Evolutionary conservation across 805 yeast genomes (phyloP).

Genomic region (Cyberlindnera veronae): DNA sequence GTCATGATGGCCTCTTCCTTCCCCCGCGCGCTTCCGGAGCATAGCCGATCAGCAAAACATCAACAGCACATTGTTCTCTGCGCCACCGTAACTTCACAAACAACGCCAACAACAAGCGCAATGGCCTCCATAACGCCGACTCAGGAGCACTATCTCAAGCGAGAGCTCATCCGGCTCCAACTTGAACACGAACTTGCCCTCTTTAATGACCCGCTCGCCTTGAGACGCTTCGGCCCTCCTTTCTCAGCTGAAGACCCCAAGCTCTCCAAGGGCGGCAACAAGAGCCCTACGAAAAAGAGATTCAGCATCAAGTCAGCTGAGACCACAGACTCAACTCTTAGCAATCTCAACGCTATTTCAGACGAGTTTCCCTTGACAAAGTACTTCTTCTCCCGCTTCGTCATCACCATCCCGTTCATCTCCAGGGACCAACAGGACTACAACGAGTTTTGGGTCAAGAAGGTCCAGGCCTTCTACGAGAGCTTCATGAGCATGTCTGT

Average conservation of each 20-base stretch:
- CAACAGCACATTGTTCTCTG: no score
- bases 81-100: no score
- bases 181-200: constrained; percentile 58
- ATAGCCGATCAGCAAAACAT: background rate
- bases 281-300: background rate
- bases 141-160: constrained; percentile 85
- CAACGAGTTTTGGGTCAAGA: constrained; percentile 72
- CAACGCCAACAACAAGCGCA: background rate
- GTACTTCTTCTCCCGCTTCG: constrained; percentile 59
- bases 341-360: constrained; percentile 15
- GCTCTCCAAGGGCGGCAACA: background rate
- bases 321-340: background rate
- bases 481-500: constrained; percentile 70
- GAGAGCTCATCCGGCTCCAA: constrained; percentile 66
- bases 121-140: constrained; percentile 41
- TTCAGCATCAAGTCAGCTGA: background rate
- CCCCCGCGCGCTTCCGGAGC: background rate
- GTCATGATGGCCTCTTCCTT: no score
- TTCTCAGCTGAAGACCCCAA: constrained; percentile 50
- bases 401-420: constrained; percentile 75
- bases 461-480: constrained; percentile 80
- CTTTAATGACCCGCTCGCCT: constrained; percentile 57
- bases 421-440: constrained; percentile 38
- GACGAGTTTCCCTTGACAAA: constrained; percentile 60
- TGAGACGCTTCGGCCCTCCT: constrained; percentile 75